Evolutionary conservation across 2,329 filamentous ascomycete genomes (phyloP).

Genomic region (Sporothrix schenckii): DNA sequence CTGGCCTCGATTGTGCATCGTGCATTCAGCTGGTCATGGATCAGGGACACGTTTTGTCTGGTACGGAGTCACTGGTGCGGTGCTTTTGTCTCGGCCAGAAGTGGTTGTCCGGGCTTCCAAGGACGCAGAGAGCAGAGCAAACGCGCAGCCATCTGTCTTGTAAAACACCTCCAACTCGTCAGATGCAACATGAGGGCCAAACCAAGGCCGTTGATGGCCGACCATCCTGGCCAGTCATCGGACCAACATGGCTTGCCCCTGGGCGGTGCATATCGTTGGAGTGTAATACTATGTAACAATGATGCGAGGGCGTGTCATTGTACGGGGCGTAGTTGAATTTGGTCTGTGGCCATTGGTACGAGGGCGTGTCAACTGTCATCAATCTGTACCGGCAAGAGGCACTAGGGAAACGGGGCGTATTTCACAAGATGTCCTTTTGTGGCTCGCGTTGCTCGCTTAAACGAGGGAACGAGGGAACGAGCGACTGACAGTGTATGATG

Average conservation of each 20-base stretch:
- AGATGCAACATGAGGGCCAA: background rate
- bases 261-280: constrained; percentile 10
- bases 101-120: background rate
- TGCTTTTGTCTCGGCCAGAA: background rate
- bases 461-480: too few relatives aligned
- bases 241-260: background rate
- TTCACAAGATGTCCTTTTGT: too few relatives aligned
- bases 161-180: background rate
- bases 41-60: background rate
- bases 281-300: background rate
- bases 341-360: background rate
- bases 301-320: background rate
- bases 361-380: background rate
- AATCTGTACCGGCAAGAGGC: background rate
- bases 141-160: background rate
- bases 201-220: background rate
- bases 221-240: constrained; percentile 2
- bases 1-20: background rate
- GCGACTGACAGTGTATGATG: background rate
- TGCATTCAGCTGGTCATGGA: constrained; percentile 29
- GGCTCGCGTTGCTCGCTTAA: constrained; percentile 16
- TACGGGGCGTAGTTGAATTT: background rate
- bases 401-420: background rate
- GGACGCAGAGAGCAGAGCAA: background rate
- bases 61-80: background rate